phyloP scores from a whole-genome alignment of 805 yeast species.

The Candida silvicultrix region DNA sequence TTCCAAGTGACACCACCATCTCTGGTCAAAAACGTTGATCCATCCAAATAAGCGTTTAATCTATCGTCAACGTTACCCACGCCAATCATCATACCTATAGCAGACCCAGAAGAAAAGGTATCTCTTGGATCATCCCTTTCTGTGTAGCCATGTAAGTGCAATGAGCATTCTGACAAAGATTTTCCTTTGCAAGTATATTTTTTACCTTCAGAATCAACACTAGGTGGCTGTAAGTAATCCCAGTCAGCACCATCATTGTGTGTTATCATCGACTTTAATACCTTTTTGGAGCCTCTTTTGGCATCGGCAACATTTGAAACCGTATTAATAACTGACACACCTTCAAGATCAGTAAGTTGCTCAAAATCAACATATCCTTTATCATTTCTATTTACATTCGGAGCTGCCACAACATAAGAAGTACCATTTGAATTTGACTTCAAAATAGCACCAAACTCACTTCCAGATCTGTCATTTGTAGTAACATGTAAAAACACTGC shows the following conservation, averaged over 20 bases:
- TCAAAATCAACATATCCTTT: conserved; percentile 87
- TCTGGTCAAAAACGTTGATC: conserved; percentile 69
- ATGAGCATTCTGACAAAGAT: conserved; percentile 57
- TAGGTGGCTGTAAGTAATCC: conserved; percentile 67
- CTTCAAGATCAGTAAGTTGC: conserved; percentile 75
- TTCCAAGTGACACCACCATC: conserved; percentile 93
- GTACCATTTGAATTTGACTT: conserved; percentile 94
- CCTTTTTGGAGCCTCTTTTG: conserved; percentile 40
- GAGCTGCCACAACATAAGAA: conserved; percentile 62
- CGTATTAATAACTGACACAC: conserved; percentile 68
- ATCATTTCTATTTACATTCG: conserved; percentile 66
- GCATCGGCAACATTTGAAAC: conserved; percentile 52
- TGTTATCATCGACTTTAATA: conserved; percentile 66
- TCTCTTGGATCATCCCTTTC: conserved; percentile 82
- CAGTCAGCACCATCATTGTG: conserved; percentile 92
- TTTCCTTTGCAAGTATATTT: conserved; percentile 46
- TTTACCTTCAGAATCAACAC: conserved; percentile 52
- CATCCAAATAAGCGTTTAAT: conserved; percentile 41
- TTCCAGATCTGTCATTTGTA: conserved; percentile 40
- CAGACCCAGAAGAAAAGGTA: conserved; percentile 82
- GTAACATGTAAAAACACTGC: conserved; percentile 83
- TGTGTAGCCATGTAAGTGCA: conserved; percentile 86
- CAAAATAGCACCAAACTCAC: conserved; percentile 71
- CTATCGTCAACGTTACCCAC: conserved; percentile 84
- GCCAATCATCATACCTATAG: conserved; percentile 84